Conservation (phyloP, 176 grass and related monocot genomes). For the Zoysia japonica region DNA sequence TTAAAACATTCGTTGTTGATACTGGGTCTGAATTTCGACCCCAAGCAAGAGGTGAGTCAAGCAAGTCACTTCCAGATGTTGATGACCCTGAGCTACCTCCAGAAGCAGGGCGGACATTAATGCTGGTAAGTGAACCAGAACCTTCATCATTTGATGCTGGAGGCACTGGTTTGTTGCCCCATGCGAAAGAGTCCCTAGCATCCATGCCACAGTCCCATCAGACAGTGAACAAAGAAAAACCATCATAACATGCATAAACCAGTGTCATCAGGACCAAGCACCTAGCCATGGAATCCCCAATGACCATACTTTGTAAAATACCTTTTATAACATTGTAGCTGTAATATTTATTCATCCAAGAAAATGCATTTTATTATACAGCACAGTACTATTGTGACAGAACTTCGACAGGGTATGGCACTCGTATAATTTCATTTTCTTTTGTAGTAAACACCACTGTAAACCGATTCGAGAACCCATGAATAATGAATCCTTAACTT, state of each 20-base stretch:
- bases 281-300: background rate
- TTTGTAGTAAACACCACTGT: background rate
- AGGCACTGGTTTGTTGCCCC: constrained; percentile 40
- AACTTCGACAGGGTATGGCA: background rate
- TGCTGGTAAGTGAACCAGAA: constrained; percentile 43
- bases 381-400: background rate
- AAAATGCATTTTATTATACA: background rate
- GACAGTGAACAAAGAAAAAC: constrained; percentile 4
- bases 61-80: constrained; percentile 60
- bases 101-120: constrained; percentile 49
- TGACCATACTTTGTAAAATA: background rate
- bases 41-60: constrained; percentile 48
- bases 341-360: background rate
- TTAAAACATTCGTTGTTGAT: constrained; percentile 41
- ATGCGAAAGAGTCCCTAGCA: constrained; percentile 51
- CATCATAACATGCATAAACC: constrained; percentile 15
- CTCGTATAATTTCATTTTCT: background rate
- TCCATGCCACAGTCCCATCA: constrained; percentile 28
- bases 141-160: constrained; percentile 44
- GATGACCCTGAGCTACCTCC: constrained; percentile 60
- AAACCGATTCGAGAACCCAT: background rate
- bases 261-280: background rate
- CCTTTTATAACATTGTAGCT: background rate
- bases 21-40: constrained; percentile 41
- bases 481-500: background rate